Base-by-base conservation (phyloP, 78 protist species). In the Isochrysis galbana region DNA sequence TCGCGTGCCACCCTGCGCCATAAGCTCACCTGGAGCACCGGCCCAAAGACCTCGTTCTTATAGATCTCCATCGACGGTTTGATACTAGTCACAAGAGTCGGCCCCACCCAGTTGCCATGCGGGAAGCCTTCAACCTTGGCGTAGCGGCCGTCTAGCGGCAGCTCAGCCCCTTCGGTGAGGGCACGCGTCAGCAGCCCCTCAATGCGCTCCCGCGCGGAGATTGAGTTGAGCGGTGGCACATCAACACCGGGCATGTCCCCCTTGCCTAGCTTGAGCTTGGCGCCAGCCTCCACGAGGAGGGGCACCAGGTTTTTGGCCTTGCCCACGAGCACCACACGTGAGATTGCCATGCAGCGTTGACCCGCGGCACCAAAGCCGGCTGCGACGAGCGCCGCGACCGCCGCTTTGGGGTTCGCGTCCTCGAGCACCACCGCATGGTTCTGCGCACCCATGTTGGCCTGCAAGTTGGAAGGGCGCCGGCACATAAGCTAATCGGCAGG, bases 321-420 rank as follows among this genome's bases (percentile, higher is more conserved):
- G 61, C 99, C 99, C 51, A 99, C 99, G 36, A 98, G 94, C 36
- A 99, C 95, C 39, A 94, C 96, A 2, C 98, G 95, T 46, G 98
- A 95, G 47, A 98, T 91, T 34, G 99, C 99, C 99, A 99, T 99
- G 98, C 99, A 99, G 48, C 99, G 97, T 96, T 99, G 99, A 14
- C 99, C 99, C 5, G 99, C 98, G 45, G 99, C 99, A 41, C 99
- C 99, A 89, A 98, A 97, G 42, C 98, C 98, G 44, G 98, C 95
- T 54, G 99, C 99, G 29, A 95, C 89, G 41, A 98, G 90, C 23
- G 97, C 96, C 89, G 77, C 19, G 77, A 69, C 36, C 51, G 98
- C 97, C 88, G 91, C 90, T 44, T 96, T 98, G 93, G 95, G 87
- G 91, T 94, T 91, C 67, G 99, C 99, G 78, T 98, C 99, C 86